Evolutionary conservation across 2,329 filamentous ascomycete genomes (phyloP).

Genomic region (Alternaria rosae): DNA sequence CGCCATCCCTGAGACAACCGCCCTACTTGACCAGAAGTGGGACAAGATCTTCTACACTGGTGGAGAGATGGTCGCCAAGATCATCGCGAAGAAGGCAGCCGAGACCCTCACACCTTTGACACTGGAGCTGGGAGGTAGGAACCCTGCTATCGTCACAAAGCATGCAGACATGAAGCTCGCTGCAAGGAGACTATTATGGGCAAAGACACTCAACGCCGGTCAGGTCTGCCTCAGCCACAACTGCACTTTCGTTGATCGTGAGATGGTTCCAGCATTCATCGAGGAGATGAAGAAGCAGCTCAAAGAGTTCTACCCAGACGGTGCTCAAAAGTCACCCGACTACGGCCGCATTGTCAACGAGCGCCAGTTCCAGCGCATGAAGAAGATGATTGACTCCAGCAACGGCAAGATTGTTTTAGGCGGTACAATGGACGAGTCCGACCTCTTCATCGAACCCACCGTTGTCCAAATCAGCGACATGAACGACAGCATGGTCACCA

Average conservation of each 20-base stretch:
- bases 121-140: constrained; percentile 88
- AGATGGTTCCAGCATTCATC: constrained; percentile 75
- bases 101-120: constrained; percentile 76
- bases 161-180: constrained; percentile 81
- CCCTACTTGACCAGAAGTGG: constrained; percentile 87
- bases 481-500: constrained; percentile 77
- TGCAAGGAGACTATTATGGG: constrained; percentile 85
- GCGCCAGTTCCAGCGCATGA: constrained; percentile 80
- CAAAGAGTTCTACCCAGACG: constrained; percentile 83
- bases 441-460: constrained; percentile 89
- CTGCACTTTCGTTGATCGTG: constrained; percentile 84
- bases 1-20: constrained; percentile 78
- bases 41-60: constrained; percentile 99
- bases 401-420: constrained; percentile 87
- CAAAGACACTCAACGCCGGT: constrained; percentile 84
- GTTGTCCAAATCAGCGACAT: constrained; percentile 81
- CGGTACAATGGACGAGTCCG: constrained; percentile 79
- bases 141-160: constrained; percentile 90
- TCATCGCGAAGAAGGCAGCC: constrained; percentile 62
- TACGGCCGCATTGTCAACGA: constrained; percentile 82
- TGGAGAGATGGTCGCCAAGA: constrained; percentile 71
- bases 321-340: constrained; percentile 78
- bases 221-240: constrained; percentile 95
- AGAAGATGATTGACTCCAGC: constrained; percentile 86
- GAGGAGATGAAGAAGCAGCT: constrained; percentile 74